Evolutionary conservation across 2,329 filamentous ascomycete species (phyloP).

Genomic region (Boeremia lycopersici): DNA sequence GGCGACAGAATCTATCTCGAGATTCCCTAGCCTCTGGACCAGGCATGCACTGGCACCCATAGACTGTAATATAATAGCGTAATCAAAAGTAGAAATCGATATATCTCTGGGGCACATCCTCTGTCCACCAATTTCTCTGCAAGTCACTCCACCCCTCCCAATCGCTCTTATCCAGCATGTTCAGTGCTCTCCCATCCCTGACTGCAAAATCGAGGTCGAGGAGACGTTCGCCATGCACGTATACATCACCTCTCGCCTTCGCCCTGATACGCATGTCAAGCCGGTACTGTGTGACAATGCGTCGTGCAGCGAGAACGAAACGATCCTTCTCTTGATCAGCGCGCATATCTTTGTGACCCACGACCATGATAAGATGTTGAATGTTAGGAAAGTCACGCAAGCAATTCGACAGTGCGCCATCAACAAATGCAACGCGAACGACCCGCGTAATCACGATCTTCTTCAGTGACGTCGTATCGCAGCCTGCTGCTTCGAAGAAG

Average conservation of each 20-base stretch:
- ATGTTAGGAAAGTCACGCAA: slow-evolving; percentile 27
- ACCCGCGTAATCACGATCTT: slow-evolving; percentile 25
- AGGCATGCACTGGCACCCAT: not conserved
- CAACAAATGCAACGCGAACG: slow-evolving; percentile 17
- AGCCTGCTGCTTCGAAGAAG: slow-evolving; percentile 17
- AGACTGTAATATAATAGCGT: slow-evolving; percentile 2
- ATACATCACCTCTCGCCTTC: slow-evolving; percentile 9
- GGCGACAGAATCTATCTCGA: slow-evolving; percentile 39
- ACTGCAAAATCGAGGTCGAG: slow-evolving; percentile 11
- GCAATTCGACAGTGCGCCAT: slow-evolving; percentile 28
- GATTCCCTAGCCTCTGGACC: slow-evolving; percentile 19
- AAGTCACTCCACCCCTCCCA: slow-evolving; percentile 5
- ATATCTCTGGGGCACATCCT: slow-evolving; percentile 15
- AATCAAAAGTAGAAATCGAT: slow-evolving; percentile 14
- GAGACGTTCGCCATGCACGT: slow-evolving; percentile 4
- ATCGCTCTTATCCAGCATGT: not conserved
- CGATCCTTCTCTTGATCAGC: slow-evolving; percentile 13
- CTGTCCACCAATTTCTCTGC: slow-evolving; percentile 6
- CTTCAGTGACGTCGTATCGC: slow-evolving; percentile 14
- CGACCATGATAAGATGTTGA: slow-evolving; percentile 24
- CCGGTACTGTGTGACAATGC: slow-evolving; percentile 28
- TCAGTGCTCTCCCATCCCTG: not conserved
- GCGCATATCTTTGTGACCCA: slow-evolving; percentile 13
- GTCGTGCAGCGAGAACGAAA: slow-evolving; percentile 24
- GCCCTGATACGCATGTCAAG: slow-evolving; percentile 14